Base-by-base conservation (phyloP, 352 stramenopile genomes). In the Peronospora belbahrii region DNA sequence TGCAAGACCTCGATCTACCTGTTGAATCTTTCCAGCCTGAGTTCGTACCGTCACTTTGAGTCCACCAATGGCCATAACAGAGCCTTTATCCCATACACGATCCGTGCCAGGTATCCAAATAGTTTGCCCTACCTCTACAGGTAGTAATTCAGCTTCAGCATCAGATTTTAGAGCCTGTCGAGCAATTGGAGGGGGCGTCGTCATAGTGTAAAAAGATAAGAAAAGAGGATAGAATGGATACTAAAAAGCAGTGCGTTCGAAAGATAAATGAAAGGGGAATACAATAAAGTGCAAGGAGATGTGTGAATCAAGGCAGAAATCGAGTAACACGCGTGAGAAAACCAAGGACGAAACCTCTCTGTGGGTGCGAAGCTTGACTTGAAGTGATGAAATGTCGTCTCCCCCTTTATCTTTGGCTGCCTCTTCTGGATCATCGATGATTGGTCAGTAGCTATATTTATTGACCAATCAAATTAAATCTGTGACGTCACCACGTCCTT, bases 31-130 rank as follows among this genome's bases (percentile, higher is more conserved):
- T 37, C 82, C 79, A 24, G 77, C 75, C 34, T 77, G 65, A 22
- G 81, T 94, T 46, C 77, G 80, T 37, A 94, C 80, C 10, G 79
- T 94, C 14, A 91, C 80, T 40, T 94, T 91, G 59, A 90, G 80
- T 3, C 65, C 82, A 42, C 78, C 80, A 43, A 92, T 89, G 40
- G 80, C 83, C 80, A 90, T 90, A 61, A 92, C 74, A 4, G 74
- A 67, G 19, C 61, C 83, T 32, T 72, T 70, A 58, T 92, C 80
- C 83, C 83, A 92, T 30, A 92, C 78, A 23, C 64, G 62, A 6
- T 92, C 76, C 10, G 52, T 54, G 37, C 75, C 76, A 11, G 80
- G 83, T 27, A 94, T 62, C 83, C 83, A 94, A 32, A 92, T 74
- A 13, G 45, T 64, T 46, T 85, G 57, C 17, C 77, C 76, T 17